Evolutionary conservation across 345 rosid genomes (phyloP), one percentile per base, ranked within the genome.

Genomic region (Mercurialis annua): DNA sequence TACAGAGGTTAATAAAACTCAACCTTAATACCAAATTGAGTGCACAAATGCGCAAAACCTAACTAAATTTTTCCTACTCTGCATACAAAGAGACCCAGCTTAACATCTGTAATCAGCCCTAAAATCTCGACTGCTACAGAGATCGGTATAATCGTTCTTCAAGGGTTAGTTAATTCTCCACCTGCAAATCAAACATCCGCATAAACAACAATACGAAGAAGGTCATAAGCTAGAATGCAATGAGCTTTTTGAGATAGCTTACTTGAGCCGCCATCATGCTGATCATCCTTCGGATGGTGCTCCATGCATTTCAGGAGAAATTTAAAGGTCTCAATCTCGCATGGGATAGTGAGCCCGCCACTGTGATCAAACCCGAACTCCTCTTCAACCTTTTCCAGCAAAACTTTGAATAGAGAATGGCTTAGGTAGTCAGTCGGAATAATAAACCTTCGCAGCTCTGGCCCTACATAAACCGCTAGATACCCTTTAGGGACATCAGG

Each of bases 321-420:
- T 81, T 94, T 90, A 82, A 94, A 94, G 59, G 96, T 94, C 91
- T 94, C 95, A 18, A 86, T 92, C 85, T 94, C 99, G 20, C 99
- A 94, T 30, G 97, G 99, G 62, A 89, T 81, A 4, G 95, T 94
- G 66, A 89, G 95, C 2, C 82, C 92, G 1, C 97, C 96, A 0
- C 77, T 81, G 65, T 89, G 94, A 81, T 94, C 87, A 76, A 87
- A 94, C 71, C 99, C 96, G 62, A 80, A 90, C 78, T 94, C 96
- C 83, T 94, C 99, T 77, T 90, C 96, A 1, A 78, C 89, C 75
- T 94, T 94, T 71, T 82, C 99, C 51, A 94, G 74, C 80, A 94
- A 75, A 71, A 85, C 83, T 81, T 94, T 89, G 81, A 94, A 94
- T 44, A 90, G 70, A n/a, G 87, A 69, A 75, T 94, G 99, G 77